Evolutionary conservation across 2,329 filamentous ascomycete species (phyloP).

Genomic region (Penicillium sp.): DNA sequence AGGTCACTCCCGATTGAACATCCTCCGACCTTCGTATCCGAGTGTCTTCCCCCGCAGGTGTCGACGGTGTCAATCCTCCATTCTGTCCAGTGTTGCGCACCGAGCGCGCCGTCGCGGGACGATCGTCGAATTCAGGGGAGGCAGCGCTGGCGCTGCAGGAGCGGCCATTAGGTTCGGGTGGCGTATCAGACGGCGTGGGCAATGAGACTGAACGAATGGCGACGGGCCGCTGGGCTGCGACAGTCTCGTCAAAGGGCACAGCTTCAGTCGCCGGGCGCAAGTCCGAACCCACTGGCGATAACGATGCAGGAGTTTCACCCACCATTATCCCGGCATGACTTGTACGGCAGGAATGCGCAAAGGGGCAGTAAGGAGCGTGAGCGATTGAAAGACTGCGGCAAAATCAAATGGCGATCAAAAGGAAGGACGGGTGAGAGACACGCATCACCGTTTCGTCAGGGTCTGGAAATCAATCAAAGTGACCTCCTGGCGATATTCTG

Average conservation of each 20-base stretch:
- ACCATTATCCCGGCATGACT: constrained; percentile 42
- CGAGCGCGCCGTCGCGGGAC: constrained; percentile 17
- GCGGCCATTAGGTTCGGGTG: constrained; percentile 26
- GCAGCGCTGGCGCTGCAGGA: constrained; percentile 28
- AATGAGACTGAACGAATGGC: constrained; percentile 33
- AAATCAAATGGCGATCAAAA: constrained; percentile 11
- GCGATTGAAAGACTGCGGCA: constrained; percentile 1
- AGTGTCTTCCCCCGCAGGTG: constrained; percentile 14
- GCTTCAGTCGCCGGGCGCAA: constrained; percentile 27
- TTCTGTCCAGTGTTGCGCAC: constrained; percentile 13
- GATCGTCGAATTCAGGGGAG: constrained; percentile 17
- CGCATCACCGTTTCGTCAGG: constrained; percentile 17
- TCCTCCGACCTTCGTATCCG: constrained; percentile 23
- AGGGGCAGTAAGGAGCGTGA: constrained; percentile 12
- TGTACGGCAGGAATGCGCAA: constrained; percentile 17
- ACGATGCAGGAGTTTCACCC: constrained; percentile 32
- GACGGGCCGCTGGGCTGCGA: constrained; percentile 23
- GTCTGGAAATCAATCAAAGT: constrained; percentile 22
- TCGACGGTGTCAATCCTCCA: constrained; percentile 15
- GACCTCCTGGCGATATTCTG: constrained; percentile 13
- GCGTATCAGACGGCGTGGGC: constrained; percentile 25
- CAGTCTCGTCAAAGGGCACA: constrained; percentile 31
- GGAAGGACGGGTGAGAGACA: constrained; percentile 14
- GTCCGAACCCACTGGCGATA: constrained; percentile 28
- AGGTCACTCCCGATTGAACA: constrained; percentile 29